Evolutionary conservation across 2,329 filamentous ascomycete genomes (phyloP).

Genomic region (Colletotrichum tropicicola): DNA sequence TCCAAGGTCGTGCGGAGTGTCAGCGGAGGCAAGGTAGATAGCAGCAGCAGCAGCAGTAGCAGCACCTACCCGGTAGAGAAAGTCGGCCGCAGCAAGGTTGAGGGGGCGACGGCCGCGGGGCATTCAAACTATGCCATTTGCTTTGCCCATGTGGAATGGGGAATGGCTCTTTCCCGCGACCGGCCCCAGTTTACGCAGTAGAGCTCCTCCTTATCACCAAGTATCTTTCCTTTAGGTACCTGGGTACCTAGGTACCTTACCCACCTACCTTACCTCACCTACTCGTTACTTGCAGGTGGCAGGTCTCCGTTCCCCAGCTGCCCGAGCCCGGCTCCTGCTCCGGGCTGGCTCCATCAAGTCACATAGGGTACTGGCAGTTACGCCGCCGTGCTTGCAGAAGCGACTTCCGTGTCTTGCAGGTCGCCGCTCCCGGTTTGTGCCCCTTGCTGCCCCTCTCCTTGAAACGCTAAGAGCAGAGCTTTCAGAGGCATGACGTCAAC

Average conservation of each 20-base stretch:
- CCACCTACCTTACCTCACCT: too few species aligned
- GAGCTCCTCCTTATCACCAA: too few species aligned
- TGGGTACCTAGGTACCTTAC: too few species aligned
- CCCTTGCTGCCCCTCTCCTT: slow-evolving; percentile 29
- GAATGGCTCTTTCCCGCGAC: background rate
- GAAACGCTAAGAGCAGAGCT: slow-evolving; percentile 32
- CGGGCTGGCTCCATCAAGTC: background rate
- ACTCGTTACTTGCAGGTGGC: too few species aligned
- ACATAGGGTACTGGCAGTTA: background rate
- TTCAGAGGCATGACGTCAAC: slow-evolving; percentile 32
- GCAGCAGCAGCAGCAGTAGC: background rate
- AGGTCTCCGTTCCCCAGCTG: too few species aligned
- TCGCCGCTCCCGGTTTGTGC: background rate
- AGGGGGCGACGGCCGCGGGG: slow-evolving; percentile 26
- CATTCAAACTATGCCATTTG: slow-evolving; percentile 24
- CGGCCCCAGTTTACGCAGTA: background rate
- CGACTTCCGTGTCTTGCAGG: background rate
- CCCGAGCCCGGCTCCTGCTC: too few species aligned
- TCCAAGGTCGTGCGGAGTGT: background rate
- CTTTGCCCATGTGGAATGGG: slow-evolving; percentile 28
- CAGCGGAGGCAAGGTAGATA: background rate
- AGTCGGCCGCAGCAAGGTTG: slow-evolving; percentile 13
- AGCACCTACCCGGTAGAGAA: too few species aligned
- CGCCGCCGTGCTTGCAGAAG: background rate
- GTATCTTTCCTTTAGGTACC: too few species aligned